phyloP scores from a whole-genome alignment of 2,329 filamentous ascomycete genomes.

The Thermothelomyces thermophilus region DNA sequence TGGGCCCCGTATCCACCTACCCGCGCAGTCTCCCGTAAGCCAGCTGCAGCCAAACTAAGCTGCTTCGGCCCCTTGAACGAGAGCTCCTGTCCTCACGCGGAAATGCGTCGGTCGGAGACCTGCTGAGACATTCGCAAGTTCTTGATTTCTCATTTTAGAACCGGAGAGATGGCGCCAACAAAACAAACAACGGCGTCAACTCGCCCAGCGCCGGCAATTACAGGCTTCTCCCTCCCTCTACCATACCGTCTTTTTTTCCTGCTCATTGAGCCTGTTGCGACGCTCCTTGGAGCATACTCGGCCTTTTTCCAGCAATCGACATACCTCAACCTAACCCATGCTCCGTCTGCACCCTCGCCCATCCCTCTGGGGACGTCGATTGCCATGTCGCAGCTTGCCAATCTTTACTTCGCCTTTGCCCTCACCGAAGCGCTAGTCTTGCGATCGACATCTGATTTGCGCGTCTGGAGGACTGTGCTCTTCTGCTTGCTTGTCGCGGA shows the following conservation, averaged over 20 bases:
- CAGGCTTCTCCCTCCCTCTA: conserved; percentile 46
- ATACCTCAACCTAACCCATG: conserved; percentile 61
- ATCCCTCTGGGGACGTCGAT: conserved; percentile 58
- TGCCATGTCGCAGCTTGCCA: conserved; percentile 67
- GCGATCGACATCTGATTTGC: conserved; percentile 58
- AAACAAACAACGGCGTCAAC: conserved; percentile 4
- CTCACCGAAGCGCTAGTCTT: conserved; percentile 72
- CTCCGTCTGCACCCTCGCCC: conserved; percentile 40
- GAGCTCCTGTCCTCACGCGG: too few species aligned
- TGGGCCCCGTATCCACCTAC: neutral
- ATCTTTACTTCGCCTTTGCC: conserved; percentile 70
- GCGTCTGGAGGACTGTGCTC: conserved; percentile 64
- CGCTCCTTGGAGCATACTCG: conserved; percentile 47
- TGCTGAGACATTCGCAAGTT: neutral
- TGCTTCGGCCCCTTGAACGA: too few species aligned
- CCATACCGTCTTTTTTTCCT: conserved; percentile 69
- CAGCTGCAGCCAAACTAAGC: too few species aligned
- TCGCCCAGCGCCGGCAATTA: neutral
- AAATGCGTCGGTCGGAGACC: too few species aligned
- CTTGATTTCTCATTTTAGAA: too few species aligned
- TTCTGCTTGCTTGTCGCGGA: conserved; percentile 67
- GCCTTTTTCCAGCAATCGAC: conserved; percentile 42
- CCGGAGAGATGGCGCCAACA: conserved; percentile 10
- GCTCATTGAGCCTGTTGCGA: conserved; percentile 57
- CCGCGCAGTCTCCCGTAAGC: too few species aligned